Base-by-base conservation (phyloP, 352 stramenopile species). In the Phytophthora palmivora region DNA sequence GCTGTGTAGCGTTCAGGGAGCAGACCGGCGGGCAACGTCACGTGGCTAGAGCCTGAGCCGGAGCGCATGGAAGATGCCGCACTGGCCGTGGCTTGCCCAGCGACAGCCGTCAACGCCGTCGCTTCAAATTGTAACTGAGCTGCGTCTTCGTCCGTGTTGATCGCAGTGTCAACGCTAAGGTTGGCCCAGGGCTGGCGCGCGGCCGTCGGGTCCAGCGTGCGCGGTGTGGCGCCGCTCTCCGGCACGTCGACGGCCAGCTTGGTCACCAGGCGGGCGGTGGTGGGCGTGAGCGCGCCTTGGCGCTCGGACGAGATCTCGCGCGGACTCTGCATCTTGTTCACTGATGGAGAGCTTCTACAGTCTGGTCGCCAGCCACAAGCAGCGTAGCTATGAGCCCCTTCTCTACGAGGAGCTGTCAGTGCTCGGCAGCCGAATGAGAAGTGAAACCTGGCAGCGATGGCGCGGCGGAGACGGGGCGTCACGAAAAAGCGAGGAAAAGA, bases 1-100 rank as follows among this genome's bases (percentile, higher is more conserved):
- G 79, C 68, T 10, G 87, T 93, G 62, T 93, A 95, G 1, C 84
- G 79, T 46, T 93, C 86, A 1, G 84, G 84, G 2, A 92, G 77
- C 9, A 88, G 63, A 4, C 84, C 84, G 0, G 80, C 76, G 30
- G 82, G 78, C 11, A 80, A 63, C 19, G 76, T 34, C 34, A 72
- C 58, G 43, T 81, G 76, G 52, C 60, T 76, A 9, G 61, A 71
- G 21, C 66, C 66, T 22, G 60, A 72, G n/a, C 82, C 82, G 0
- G 82, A 78, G 34, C 79, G 82, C 78, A 89, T 72, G 6, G 76
- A 63, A 10, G 64, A 69, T 26, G 70, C 63, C 3, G 63, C 60
- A 55, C 46, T 51, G n/a, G 63, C 47, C 38, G 76, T 24, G n/a
- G 42, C 19, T 47, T 76, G 37, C 36, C 51, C 45, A 48, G 44